Base-by-base conservation (phyloP, 352 stramenopile genomes). In the Globisporangium cystogenes region DNA sequence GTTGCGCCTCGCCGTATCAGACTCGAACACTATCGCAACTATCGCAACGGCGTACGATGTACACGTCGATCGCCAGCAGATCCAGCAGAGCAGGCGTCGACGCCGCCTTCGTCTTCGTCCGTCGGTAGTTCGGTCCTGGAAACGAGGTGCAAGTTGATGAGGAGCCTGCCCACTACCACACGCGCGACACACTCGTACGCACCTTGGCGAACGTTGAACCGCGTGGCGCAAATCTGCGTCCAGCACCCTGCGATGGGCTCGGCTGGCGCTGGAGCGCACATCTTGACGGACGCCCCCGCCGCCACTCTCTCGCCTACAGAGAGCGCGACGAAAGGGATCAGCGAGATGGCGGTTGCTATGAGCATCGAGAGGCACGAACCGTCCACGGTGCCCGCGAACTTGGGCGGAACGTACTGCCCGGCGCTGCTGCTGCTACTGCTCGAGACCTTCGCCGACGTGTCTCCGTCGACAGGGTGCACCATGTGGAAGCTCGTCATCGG, bases 171-270 rank as follows among this genome's bases (percentile, higher is more conserved):
- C n/a, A 15, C 21, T 41, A 50, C 39, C 37, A 37, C 3, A 7
- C 14, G 3, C 11, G 18, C 33, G 33, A 4, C 14, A 7, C 33
- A 18, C 33, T 18, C 40, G 35, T n/a, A 43, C 29, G 27, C 51
- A 79, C 82, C 82, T 75, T 88, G 76, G 2, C 82, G 76, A n/a
- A 93, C 79, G n/a, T 90, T 84, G 44, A 90, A 93, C 4, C 77
- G 73, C 18, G 75, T 86, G 5, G 74, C 79, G 24, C 70, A 65
- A 18, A 93, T 70, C 26, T 87, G 74, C 4, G 75, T 67, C 82
- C 82, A 93, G 54, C 70, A 86, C 0, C 74, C 76, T 31, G 53
- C 26, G 12, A 74, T 59, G 21, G 60, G 72, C 26, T 72, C 66
- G 1, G 56, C 55, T 20, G 67, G 58, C 3, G 65, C 57, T 20